Evolutionary conservation across 2,329 filamentous ascomycete species (phyloP), one percentile per base, ranked within the genome.

Genomic region (Bisporella sp.): DNA sequence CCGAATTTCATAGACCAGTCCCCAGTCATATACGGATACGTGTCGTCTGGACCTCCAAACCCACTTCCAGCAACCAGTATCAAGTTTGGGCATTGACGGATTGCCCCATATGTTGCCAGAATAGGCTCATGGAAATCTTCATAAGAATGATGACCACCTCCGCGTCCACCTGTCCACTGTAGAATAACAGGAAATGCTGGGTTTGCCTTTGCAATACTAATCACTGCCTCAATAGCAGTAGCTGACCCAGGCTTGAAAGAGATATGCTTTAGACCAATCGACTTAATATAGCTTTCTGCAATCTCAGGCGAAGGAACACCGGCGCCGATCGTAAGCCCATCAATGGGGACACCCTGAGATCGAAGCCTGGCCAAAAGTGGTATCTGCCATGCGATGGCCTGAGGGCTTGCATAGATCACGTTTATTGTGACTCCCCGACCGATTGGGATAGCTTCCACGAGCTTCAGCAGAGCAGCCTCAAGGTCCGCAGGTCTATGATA

Each of bases 31-130:
- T 45, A 45, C 5, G 42, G 42, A 30, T 45, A 45, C 29, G 42
- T 45, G 13, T 45, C 42, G 28, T 45, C n/a, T 11, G 42, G 9
- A 28, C 42, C 42, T 45, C 42, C 42, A 45, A 45, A 45, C 2
- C 42, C 42, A 45, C 42, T 45, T 8, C 42, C 42, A 31, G 42
- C 42, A 45, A 45, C 42, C 28, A 45, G 30, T 11, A 45, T 45
- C 28, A 45, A 11, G 13, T 45, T 45, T 11, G 42, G 42, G 30
- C 30, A 45, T 32, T 45, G 12, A 6, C 42, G 6, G 31, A 45
- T 45, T 11, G 13, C 30, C 21, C 30, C 42, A 30, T 45, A 45
- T 6, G 42, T 45, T 11, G 13, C 6, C 8, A 45, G 30, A 5
- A 45, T 45, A 9, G 42, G 42, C 29, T 45, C 21, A 30, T 45